phyloP scores from a whole-genome alignment of 768 basidiomycete species.

The Dacryopinax primogenitus region DNA sequence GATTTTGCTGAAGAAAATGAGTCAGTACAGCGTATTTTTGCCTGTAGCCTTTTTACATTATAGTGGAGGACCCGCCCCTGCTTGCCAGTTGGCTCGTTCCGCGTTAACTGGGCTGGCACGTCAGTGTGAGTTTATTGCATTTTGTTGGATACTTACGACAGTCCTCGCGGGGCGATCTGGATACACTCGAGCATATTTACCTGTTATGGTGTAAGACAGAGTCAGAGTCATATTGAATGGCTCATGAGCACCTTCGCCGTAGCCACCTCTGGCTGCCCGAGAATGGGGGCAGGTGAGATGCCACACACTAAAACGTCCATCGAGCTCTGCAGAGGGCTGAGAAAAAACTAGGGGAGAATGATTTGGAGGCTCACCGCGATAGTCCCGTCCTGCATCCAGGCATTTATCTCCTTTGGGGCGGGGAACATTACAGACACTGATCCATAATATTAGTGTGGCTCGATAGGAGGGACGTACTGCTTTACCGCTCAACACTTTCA shows the following conservation, averaged over 20 bases:
- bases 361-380: not conserved
- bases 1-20: not conserved
- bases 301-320: not conserved
- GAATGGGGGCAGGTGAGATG: not conserved
- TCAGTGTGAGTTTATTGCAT: not conserved
- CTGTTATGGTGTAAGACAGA: not conserved
- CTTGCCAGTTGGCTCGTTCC: constrained; percentile 1
- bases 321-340: not conserved
- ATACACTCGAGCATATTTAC: not conserved
- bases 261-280: not conserved
- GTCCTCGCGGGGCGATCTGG: not conserved
- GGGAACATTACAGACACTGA: not conserved
- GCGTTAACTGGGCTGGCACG: not conserved
- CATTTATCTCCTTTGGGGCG: not conserved
- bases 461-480: not conserved
- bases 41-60: not conserved
- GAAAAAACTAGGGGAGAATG: not conserved
- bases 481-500: not conserved
- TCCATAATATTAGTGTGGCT: not conserved
- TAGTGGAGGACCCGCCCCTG: not conserved
- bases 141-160: not conserved
- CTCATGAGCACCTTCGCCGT: not conserved
- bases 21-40: not conserved
- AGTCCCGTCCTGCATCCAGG: not conserved
- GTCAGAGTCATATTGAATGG: not conserved